Base-by-base conservation (phyloP, 202 grass and related monocot species). In the Musa balbisiana region DNA sequence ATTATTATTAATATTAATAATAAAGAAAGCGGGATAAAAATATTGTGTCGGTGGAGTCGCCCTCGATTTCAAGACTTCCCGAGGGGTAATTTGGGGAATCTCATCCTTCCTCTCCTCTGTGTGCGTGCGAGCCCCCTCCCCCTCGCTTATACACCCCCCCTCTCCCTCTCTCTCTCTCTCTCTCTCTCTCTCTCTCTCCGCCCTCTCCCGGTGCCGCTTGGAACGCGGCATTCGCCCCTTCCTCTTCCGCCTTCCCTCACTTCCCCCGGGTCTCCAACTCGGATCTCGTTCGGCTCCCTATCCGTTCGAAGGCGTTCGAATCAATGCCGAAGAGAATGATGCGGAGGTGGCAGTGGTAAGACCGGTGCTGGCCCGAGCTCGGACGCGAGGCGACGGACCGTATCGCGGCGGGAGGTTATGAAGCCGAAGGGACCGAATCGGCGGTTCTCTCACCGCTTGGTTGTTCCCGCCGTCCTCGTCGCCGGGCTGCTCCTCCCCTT, bases 391-490 rank as follows among this genome's bases (percentile, higher is more conserved):
- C 17, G 56, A 21, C n/a, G 56, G 8, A 19, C 56, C 12, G 63
- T 1, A 19, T 26, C 24, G 72, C 52, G 49, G 87, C 69, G 67
- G 79, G 22, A 16, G 82, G 71, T 66, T 24, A 80, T 73, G 78
- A 73, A 73, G 69, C 5, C 64, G 22, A 73, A 73, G 16, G 33
- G n/a, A 13, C 11, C 21, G 11, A 52, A 22, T 53, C 78, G 78
- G 53, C 80, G 95, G 53, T 78, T 84, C 19, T 68, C 82, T 1
- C 82, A 68, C 68, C 91, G 91, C 2, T 85, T 89, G 53, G 66
- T 64, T 13, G 64, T 90, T 16, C 81, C 84, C 24, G 76, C 87
- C 72, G 83, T 81, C 16, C 60, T 99, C 82, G 76, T 94, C 53
- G 83, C 87, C 12, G 89, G 86, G n/a, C 51, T 80, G 33, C 58